A percentile compares a stretch with the other conserved stretches of the same genome.
These are phyloP conservation scores for Byssochlamys sp. DNA, from an alignment of 2,329 filamentous ascomycete genomes.

Conservation along the genomic window DNA sequence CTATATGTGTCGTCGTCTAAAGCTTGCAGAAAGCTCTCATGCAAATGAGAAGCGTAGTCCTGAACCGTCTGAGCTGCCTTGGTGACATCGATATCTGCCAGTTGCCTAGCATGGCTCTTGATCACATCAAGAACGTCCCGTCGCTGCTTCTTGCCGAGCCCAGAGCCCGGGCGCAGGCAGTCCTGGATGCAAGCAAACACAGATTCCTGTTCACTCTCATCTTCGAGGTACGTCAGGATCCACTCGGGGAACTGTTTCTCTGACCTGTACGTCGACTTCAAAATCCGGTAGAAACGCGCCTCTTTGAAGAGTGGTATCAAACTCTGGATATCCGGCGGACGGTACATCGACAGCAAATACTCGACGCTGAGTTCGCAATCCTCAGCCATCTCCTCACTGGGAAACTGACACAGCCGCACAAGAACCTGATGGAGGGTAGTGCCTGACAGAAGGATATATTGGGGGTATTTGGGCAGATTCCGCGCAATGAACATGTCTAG, in stretches of 20 bases:
- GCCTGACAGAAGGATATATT: conserved; percentile 84
- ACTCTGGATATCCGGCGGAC: conserved; percentile 67
- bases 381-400: conserved; percentile 68
- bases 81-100: conserved; percentile 58
- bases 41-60: conserved; percentile 52
- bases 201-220: conserved; percentile 61
- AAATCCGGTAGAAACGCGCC: conserved; percentile 78
- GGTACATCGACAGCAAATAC: conserved; percentile 86
- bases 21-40: conserved; percentile 55
- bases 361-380: conserved; percentile 96
- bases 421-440: conserved; percentile 74
- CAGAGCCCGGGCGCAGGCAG: conserved; percentile 57
- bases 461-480: conserved; percentile 90
- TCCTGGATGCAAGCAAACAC: conserved; percentile 73
- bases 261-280: conserved; percentile 76
- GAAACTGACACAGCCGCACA: conserved; percentile 73
- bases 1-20: conserved; percentile 51
- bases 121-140: conserved; percentile 62
- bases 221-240: conserved; percentile 73
- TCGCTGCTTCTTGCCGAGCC: conserved; percentile 59
- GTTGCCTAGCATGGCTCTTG: conserved; percentile 52
- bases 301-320: conserved; percentile 69
- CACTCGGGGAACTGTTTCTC: conserved; percentile 73
- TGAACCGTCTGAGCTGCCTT: conserved; percentile 58
- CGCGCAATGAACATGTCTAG: conserved; percentile 97